These are phyloP conservation scores for Eimeria acervulina DNA, from an alignment of 169 alveolate genomes.

Conservation along the genomic window DNA sequence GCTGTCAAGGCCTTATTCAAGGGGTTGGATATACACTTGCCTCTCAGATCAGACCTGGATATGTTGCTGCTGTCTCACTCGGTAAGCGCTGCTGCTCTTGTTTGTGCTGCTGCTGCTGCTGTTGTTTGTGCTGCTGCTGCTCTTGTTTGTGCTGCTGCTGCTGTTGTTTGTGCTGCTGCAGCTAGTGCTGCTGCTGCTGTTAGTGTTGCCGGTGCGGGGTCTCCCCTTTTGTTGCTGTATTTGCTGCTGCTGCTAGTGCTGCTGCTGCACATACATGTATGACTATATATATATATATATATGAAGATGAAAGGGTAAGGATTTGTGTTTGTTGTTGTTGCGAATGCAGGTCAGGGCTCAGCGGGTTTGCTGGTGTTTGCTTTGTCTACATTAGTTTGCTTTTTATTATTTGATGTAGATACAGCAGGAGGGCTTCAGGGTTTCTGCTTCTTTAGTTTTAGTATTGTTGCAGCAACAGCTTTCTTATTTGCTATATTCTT, in stretches of 20 bases:
- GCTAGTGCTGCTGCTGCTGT: no score
- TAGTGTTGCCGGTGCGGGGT: no score
- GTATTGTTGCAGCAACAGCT: no score
- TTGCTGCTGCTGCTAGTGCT: not conserved
- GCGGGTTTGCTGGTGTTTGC: not conserved
- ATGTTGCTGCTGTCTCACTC: not conserved
- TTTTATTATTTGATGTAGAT: not conserved
- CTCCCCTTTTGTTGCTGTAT: not conserved
- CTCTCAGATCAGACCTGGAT: not conserved
- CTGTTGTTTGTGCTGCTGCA: not conserved
- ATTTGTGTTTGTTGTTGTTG: no score
- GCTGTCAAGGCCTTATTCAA: constrained; percentile 24
- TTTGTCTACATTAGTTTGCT: not conserved
- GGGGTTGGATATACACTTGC: constrained; percentile 31
- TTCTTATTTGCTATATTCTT: no score
- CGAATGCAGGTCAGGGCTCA: not conserved
- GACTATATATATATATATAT: no score
- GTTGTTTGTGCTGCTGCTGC: not conserved
- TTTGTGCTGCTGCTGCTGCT: no score
- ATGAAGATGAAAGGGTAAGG: no score
- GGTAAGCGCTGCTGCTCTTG: not conserved
- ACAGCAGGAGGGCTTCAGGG: no score
- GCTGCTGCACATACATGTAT: no score
- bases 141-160: not conserved
- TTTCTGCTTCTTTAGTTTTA: no score